A percentile compares a stretch with the other conserved stretches of the same genome.
These are phyloP conservation scores for Dipteronia dyeriana DNA, from an alignment of 345 rosid species.

Conservation along the genomic window DNA sequence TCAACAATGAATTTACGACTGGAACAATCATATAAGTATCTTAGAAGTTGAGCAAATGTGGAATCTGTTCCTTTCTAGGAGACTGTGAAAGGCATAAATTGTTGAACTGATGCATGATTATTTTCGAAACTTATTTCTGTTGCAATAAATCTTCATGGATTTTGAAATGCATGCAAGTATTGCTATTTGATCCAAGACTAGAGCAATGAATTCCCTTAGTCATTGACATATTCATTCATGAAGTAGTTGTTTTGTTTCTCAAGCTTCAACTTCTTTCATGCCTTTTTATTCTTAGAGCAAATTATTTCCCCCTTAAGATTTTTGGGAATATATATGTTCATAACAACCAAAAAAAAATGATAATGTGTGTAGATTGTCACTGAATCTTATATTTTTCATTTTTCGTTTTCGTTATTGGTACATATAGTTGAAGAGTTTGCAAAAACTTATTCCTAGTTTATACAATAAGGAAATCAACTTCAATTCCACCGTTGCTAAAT, in stretches of 20 bases:
- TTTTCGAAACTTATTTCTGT: not conserved
- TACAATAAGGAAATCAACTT: slow-evolving; percentile 7
- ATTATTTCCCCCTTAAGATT: not conserved
- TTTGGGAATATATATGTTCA: not conserved
- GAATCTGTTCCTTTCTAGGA: not conserved
- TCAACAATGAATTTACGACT: not conserved
- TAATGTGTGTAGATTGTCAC: not conserved
- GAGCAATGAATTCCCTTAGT: not conserved
- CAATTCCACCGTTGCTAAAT: not conserved
- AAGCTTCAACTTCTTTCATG: not conserved
- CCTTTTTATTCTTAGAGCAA: not conserved
- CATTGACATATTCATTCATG: not conserved
- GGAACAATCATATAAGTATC: not conserved
- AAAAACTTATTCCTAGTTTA: not conserved
- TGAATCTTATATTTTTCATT: not conserved
- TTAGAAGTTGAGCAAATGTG: not conserved
- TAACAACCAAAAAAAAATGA: too few relatives aligned
- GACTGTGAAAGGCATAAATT: not conserved
- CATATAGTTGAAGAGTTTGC: not conserved
- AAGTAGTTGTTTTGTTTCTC: not conserved
- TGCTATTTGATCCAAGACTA: not conserved
- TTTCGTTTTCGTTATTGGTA: not conserved
- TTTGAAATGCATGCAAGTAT: not conserved
- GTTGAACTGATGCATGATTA: not conserved
- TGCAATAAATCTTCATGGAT: not conserved